Percentiles rank a stretch among this genome's conserved stretches.
These are phyloP conservation scores for Cytospora piceae DNA, from an alignment of 2,329 filamentous ascomycete species.

Conservation along the genomic window DNA sequence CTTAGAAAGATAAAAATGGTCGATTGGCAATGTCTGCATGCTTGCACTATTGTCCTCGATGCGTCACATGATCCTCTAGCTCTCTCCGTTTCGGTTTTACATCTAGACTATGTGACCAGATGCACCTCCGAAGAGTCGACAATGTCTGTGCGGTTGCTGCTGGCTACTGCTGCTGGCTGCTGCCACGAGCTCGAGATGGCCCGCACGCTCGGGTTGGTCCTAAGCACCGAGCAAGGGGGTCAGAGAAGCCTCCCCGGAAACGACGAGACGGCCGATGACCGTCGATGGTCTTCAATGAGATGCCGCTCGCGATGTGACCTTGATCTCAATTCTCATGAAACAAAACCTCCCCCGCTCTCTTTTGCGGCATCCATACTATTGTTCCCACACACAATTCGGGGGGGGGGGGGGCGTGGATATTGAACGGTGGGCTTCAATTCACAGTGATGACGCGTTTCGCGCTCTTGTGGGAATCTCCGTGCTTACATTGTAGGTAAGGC, in stretches of 20 bases:
- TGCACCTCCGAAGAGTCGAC: neutral
- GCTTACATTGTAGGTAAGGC: slow-evolving; percentile 10
- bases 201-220: neutral
- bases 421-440: neutral
- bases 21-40: slow-evolving; percentile 2
- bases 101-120: neutral
- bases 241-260: neutral
- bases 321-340: slow-evolving; percentile 6
- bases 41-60: slow-evolving; percentile 14
- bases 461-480: slow-evolving; percentile 20
- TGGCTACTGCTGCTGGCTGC: neutral
- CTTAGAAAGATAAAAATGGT: neutral
- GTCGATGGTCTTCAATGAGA: neutral
- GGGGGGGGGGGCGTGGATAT: slow-evolving; percentile 12
- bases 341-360: slow-evolving; percentile 5
- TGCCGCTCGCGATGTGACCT: slow-evolving; percentile 23
- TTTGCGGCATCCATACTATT: too few relatives aligned
- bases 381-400: slow-evolving; percentile 6
- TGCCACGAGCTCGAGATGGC: neutral
- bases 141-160: neutral
- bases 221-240: neutral
- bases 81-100: neutral
- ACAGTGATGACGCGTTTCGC: slow-evolving; percentile 19
- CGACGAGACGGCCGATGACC: neutral
- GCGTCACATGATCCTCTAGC: slow-evolving; percentile 19